phyloP scores from a whole-genome alignment of 495 filamentous ascomycete genomes.

The Aspergillus affinis region DNA sequence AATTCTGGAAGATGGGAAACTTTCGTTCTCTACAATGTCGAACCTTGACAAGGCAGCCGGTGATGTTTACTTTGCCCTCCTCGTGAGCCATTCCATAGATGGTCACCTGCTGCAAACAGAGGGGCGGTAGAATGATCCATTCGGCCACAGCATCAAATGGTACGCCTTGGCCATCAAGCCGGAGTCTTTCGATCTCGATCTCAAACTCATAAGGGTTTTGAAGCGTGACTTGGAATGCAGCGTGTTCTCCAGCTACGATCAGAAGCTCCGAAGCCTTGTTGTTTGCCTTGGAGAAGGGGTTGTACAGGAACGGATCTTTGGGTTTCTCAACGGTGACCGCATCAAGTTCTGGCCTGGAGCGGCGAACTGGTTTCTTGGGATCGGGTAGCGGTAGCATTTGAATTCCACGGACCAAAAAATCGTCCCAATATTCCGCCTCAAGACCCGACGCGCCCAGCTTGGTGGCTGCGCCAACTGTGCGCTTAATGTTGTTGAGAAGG shows the following conservation, averaged over 20 bases:
- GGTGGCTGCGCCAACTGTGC: constrained; percentile 73
- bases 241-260: constrained; percentile 73
- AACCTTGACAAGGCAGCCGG: constrained; percentile 76
- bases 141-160: constrained; percentile 65
- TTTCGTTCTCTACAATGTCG: constrained; percentile 74
- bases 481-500: constrained; percentile 75
- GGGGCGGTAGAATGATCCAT: constrained; percentile 69
- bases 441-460: constrained; percentile 68
- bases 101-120: constrained; percentile 74
- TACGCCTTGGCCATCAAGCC: constrained; percentile 69
- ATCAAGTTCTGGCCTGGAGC: constrained; percentile 68
- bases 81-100: constrained; percentile 66
- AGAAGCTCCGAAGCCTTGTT: constrained; percentile 61
- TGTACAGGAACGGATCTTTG: constrained; percentile 88
- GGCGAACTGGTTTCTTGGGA: constrained; percentile 63
- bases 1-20: constrained; percentile 78
- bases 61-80: constrained; percentile 68
- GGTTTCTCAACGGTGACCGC: constrained; percentile 52
- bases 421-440: constrained; percentile 91
- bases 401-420: constrained; percentile 84
- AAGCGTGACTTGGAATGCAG: constrained; percentile 74
- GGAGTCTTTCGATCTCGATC: constrained; percentile 78
- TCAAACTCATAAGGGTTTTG: constrained; percentile 96
- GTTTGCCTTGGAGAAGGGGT: constrained; percentile 74
- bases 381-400: constrained; percentile 58